A percentile compares a stretch with the other conserved stretches of the same genome.
phyloP scores from a whole-genome alignment of 2,329 filamentous ascomycete genomes.

The Fusarium sp. region DNA sequence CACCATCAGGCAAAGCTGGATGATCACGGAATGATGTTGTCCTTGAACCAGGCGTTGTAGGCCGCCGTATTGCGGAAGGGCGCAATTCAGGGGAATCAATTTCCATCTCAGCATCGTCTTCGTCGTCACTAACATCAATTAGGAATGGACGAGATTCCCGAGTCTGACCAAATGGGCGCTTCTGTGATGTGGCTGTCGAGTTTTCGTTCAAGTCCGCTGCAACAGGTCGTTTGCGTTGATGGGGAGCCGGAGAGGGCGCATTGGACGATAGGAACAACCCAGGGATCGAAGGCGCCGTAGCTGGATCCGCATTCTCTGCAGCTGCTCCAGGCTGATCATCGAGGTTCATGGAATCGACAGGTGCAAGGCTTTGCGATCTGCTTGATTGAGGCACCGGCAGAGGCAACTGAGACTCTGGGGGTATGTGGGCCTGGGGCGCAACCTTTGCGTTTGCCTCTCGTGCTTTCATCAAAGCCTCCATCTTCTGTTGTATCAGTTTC shows the following conservation, averaged over 20 bases:
- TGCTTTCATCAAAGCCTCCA: slow-evolving; percentile 77
- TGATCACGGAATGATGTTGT: slow-evolving; percentile 57
- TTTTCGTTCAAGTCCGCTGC: slow-evolving; percentile 78
- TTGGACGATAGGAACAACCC: slow-evolving; percentile 51
- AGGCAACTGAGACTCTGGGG: not conserved
- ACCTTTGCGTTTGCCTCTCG: slow-evolving; percentile 56
- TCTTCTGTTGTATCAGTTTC: slow-evolving; percentile 77
- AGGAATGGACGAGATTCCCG: slow-evolving; percentile 73
- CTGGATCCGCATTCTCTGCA: slow-evolving; percentile 17
- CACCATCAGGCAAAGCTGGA: slow-evolving; percentile 56
- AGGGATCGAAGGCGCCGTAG: slow-evolving; percentile 47
- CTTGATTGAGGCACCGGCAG: slow-evolving; percentile 8
- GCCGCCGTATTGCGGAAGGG: slow-evolving; percentile 48
- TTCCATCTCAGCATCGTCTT: slow-evolving; percentile 75
- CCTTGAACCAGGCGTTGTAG: slow-evolving; percentile 48
- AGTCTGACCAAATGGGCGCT: slow-evolving; percentile 72
- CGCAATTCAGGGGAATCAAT: slow-evolving; percentile 66
- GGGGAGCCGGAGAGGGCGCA: slow-evolving; percentile 34
- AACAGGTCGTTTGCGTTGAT: slow-evolving; percentile 58
- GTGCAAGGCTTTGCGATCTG: slow-evolving; percentile 2
- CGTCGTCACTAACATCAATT: slow-evolving; percentile 85
- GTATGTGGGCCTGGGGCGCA: not conserved
- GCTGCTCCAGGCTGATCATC: slow-evolving; percentile 6
- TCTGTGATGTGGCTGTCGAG: slow-evolving; percentile 55
- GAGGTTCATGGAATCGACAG: not conserved